These are phyloP conservation scores for Ceratocystis ficicola DNA, from an alignment of 2,329 filamentous ascomycete genomes.

Conservation along the genomic window DNA sequence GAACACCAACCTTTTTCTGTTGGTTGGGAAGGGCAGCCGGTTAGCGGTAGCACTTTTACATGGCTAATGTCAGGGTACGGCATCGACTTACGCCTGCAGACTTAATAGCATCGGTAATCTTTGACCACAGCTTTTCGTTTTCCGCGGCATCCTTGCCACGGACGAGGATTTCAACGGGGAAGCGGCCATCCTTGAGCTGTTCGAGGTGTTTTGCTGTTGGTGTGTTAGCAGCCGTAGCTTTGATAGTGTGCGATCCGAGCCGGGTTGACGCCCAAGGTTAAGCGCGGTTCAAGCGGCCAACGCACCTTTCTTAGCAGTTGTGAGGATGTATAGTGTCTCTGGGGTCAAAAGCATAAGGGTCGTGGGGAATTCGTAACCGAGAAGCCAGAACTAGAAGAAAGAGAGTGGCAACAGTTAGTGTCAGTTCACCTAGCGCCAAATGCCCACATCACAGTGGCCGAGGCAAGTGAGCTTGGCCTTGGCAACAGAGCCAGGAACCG, in stretches of 20 bases:
- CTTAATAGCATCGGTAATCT: conserved; percentile 78
- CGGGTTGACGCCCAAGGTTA: background rate
- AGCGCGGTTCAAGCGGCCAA: background rate
- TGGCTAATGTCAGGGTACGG: background rate
- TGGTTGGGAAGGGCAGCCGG: conserved; percentile 16
- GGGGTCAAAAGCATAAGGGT: conserved; percentile 86
- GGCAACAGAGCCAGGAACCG: background rate
- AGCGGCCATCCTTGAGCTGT: conserved; percentile 79
- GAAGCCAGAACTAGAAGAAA: conserved; percentile 74
- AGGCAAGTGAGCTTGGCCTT: background rate
- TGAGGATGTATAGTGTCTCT: conserved; percentile 82
- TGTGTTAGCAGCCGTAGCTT: background rate
- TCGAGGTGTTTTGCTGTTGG: conserved; percentile 76
- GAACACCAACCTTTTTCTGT: conserved; percentile 77
- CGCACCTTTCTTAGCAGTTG: conserved; percentile 90
- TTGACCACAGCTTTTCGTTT: conserved; percentile 81
- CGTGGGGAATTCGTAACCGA: conserved; percentile 96
- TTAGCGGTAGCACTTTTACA: background rate
- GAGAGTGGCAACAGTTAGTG: background rate
- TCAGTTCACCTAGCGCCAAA: no score
- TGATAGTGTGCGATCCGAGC: background rate
- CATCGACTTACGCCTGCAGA: conserved; percentile 57
- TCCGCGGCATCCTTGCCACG: conserved; percentile 82
- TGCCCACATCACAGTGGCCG: no score
- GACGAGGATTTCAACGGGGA: conserved; percentile 82